Evolutionary conservation across 2,329 filamentous ascomycete species (phyloP).

Genomic region (Dactylellina cionopaga): DNA sequence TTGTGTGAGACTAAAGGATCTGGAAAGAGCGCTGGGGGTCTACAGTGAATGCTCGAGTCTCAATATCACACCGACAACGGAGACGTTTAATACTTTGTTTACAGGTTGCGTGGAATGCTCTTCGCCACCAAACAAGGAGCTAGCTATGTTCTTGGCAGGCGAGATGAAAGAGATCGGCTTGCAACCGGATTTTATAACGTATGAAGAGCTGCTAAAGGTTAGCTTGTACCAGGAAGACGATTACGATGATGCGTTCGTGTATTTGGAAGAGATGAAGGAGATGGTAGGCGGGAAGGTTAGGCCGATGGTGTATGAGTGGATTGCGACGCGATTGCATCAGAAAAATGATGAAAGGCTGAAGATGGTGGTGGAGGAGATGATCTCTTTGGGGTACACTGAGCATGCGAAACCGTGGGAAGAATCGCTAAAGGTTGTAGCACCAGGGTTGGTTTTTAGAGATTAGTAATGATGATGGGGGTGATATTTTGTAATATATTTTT

Average conservation of each 20-base stretch:
- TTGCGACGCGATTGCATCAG: conserved; percentile 57
- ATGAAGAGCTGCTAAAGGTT: conserved; percentile 70
- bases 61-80: conserved; percentile 63
- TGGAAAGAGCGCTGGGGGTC: conserved; percentile 67
- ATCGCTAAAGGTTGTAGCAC: not conserved
- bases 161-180: conserved; percentile 71
- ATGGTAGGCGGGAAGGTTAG: conserved; percentile 53
- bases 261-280: conserved; percentile 65
- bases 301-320: conserved; percentile 58
- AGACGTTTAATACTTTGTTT: conserved; percentile 72
- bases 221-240: conserved; percentile 64
- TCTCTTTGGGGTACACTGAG: conserved; percentile 51
- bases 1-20: conserved; percentile 62
- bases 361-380: conserved; percentile 58
- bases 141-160: conserved; percentile 70
- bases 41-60: conserved; percentile 68
- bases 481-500: conserved; percentile 26
- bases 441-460: not conserved
- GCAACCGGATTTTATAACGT: conserved; percentile 68
- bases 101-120: conserved; percentile 62
- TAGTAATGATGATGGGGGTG: not conserved
- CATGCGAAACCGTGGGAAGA: conserved; percentile 19
- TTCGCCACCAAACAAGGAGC: conserved; percentile 62
- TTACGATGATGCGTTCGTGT: conserved; percentile 65
- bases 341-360: conserved; percentile 58